A percentile compares a stretch with the other conserved stretches of the same genome.
phyloP scores from a whole-genome alignment of 345 rosid species.

The Boechera stricta region DNA sequence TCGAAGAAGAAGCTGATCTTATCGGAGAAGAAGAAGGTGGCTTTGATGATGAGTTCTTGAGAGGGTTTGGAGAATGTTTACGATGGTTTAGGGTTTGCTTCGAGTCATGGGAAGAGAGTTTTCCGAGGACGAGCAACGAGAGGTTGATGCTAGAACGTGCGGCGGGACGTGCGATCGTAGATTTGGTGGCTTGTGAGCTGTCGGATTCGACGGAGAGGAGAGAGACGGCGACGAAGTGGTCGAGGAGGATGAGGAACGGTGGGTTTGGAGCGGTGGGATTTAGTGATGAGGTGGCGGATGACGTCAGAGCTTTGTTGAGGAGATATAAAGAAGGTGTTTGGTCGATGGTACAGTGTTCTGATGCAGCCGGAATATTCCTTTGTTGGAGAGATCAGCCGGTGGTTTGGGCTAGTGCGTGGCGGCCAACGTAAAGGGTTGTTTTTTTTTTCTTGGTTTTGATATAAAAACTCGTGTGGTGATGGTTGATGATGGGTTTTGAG shows the following conservation, averaged over 20 bases:
- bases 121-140: conserved; percentile 79
- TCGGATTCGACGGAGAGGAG: conserved; percentile 71
- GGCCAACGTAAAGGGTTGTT: conserved; percentile 52
- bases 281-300: conserved; percentile 93
- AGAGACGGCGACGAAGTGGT: conserved; percentile 82
- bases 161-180: conserved; percentile 78
- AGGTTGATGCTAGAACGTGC: conserved; percentile 82
- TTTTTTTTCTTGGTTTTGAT: not conserved
- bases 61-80: conserved; percentile 72
- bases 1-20: conserved; percentile 96
- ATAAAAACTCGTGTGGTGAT: conserved; percentile 48
- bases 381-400: conserved; percentile 95
- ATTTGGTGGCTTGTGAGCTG: conserved; percentile 78
- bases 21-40: conserved; percentile 56
- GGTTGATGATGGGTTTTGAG: conserved; percentile 41
- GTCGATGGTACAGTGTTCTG: conserved; percentile 74
- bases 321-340: conserved; percentile 91
- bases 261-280: conserved; percentile 58
- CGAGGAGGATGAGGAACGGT: conserved; percentile 60
- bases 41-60: conserved; percentile 57
- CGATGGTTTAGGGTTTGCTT: conserved; percentile 95
- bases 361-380: conserved; percentile 85
- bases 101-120: conserved; percentile 81
- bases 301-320: conserved; percentile 85
- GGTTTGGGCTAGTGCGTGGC: conserved; percentile 98